A percentile compares a stretch with the other conserved stretches of the same genome.
Conservation (phyloP, 2,329 filamentous ascomycete species). For the Fusarium sp. region DNA sequence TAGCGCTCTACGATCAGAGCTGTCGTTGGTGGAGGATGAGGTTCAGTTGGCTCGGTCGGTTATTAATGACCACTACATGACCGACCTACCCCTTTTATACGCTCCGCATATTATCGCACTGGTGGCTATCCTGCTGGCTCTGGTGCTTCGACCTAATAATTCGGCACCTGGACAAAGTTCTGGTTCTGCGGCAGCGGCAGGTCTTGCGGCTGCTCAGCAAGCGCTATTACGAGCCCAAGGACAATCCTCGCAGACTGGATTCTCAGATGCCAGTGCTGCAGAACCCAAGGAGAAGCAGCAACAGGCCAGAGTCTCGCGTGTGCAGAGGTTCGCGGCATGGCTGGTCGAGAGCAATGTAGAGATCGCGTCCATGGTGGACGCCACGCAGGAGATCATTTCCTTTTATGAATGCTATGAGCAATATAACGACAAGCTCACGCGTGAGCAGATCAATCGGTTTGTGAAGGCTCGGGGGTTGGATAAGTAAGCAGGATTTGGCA, state of each 20-base stretch:
- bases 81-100: slow-evolving; percentile 87
- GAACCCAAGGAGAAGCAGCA: slow-evolving; percentile 62
- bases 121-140: slow-evolving; percentile 83
- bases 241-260: slow-evolving; percentile 40
- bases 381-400: slow-evolving; percentile 90
- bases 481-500: slow-evolving; percentile 51
- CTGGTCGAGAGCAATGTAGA: slow-evolving; percentile 88
- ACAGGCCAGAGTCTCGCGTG: slow-evolving; percentile 71
- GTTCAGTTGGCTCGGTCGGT: slow-evolving; percentile 81
- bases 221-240: slow-evolving; percentile 62
- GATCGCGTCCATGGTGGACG: slow-evolving; percentile 86
- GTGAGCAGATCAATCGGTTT: slow-evolving; percentile 70
- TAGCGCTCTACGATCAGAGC: slow-evolving; percentile 74
- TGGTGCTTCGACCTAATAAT: slow-evolving; percentile 78
- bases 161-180: slow-evolving; percentile 47
- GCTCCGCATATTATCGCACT: slow-evolving; percentile 91
- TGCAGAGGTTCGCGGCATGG: slow-evolving; percentile 79
- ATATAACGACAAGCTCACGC: slow-evolving; percentile 70
- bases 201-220: slow-evolving; percentile 63
- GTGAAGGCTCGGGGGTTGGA: slow-evolving; percentile 69
- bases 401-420: slow-evolving; percentile 80
- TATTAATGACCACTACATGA: slow-evolving; percentile 93
- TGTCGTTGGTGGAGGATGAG: slow-evolving; percentile 83
- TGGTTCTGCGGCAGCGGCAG: slow-evolving; percentile 52
- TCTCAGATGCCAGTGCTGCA: slow-evolving; percentile 25